Evolutionary conservation across 1,284 basidiomycete genomes (phyloP).

Genomic region (Rhodotorula sp.): DNA sequence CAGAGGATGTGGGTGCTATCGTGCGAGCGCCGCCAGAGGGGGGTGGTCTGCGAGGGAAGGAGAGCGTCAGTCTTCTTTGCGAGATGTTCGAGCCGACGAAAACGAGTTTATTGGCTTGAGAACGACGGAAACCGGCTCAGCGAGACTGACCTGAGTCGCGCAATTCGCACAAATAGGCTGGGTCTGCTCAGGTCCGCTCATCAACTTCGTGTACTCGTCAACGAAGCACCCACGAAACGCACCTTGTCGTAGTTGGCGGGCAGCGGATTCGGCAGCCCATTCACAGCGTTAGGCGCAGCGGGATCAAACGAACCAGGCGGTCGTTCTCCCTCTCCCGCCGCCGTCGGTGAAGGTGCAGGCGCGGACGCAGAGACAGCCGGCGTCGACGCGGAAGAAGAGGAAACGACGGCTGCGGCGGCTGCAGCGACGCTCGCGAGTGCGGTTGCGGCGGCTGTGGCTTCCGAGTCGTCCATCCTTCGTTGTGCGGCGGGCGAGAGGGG

Average conservation of each 20-base stretch:
- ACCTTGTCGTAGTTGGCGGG: constrained; percentile 38
- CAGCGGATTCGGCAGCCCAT: constrained; percentile 26
- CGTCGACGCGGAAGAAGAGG: not conserved
- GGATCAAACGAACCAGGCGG: constrained; percentile 20
- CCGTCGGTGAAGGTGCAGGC: not conserved
- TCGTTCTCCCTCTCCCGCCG: not conserved
- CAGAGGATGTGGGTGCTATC: constrained; percentile 45
- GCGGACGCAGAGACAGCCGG: not conserved
- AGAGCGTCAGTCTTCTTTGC: not conserved
- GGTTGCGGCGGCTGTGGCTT: constrained; percentile 21
- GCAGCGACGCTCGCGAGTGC: constrained; percentile 22
- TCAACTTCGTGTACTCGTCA: not conserved
- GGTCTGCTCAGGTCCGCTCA: constrained; percentile 9
- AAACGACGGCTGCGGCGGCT: constrained; percentile 8
- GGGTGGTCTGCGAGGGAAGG: constrained; percentile 40
- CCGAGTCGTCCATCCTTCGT: constrained; percentile 18
- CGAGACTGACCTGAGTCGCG: constrained; percentile 35
- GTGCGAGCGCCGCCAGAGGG: constrained; percentile 46
- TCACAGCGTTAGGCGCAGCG: constrained; percentile 29
- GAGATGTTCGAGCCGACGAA: too few species aligned
- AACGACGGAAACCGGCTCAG: not conserved
- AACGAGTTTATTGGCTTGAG: not conserved
- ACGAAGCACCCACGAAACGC: not conserved
- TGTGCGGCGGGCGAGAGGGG: not conserved
- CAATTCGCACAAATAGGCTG: constrained; percentile 43